A percentile compares a stretch with the other conserved stretches of the same genome.
These are phyloP conservation scores for Salvia sclarea DNA, from an alignment of 305 asterid genomes.

Conservation along the genomic window DNA sequence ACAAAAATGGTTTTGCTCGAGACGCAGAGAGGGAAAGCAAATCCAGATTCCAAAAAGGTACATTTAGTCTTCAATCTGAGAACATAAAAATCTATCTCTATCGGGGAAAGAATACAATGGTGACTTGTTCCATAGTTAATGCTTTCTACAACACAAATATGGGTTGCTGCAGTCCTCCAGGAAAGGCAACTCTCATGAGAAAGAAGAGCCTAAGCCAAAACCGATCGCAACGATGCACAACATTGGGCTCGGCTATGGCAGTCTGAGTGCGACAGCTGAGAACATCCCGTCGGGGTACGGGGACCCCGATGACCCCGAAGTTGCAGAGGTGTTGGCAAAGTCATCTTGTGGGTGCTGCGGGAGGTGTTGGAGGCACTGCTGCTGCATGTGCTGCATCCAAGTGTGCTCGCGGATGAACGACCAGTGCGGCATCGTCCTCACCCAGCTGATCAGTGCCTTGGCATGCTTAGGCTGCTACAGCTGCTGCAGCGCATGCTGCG, in stretches of 20 bases:
- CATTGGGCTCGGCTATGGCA: slow-evolving; percentile 71
- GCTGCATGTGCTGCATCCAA: slow-evolving; percentile 80
- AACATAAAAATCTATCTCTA: neutral
- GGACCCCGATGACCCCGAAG: slow-evolving; percentile 44
- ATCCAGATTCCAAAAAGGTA: slow-evolving; percentile 48
- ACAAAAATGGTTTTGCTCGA: slow-evolving; percentile 62
- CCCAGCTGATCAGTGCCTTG: slow-evolving; percentile 70
- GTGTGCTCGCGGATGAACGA: slow-evolving; percentile 67
- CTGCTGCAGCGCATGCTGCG: slow-evolving; percentile 66
- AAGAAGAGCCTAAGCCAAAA: slow-evolving; percentile 50
- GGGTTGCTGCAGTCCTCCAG: slow-evolving; percentile 39
- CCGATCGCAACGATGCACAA: slow-evolving; percentile 33
- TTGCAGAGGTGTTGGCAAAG: slow-evolving; percentile 60
- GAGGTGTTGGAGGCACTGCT: slow-evolving; percentile 57
- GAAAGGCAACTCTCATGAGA: slow-evolving; percentile 40
- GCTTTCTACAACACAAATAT: neutral
- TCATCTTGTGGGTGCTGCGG: slow-evolving; percentile 85
- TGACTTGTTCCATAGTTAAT: too few species aligned
- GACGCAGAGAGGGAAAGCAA: slow-evolving; percentile 44
- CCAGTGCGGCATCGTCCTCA: slow-evolving; percentile 61
- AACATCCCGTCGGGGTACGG: slow-evolving; percentile 61
- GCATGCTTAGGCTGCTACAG: slow-evolving; percentile 78
- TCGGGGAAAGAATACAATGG: neutral
- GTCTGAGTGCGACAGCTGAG: slow-evolving; percentile 63
- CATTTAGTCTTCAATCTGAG: slow-evolving; percentile 3